Evolutionary conservation across 2,329 filamentous ascomycete genomes (phyloP).

Genomic region (Orbilia brochopaga): DNA sequence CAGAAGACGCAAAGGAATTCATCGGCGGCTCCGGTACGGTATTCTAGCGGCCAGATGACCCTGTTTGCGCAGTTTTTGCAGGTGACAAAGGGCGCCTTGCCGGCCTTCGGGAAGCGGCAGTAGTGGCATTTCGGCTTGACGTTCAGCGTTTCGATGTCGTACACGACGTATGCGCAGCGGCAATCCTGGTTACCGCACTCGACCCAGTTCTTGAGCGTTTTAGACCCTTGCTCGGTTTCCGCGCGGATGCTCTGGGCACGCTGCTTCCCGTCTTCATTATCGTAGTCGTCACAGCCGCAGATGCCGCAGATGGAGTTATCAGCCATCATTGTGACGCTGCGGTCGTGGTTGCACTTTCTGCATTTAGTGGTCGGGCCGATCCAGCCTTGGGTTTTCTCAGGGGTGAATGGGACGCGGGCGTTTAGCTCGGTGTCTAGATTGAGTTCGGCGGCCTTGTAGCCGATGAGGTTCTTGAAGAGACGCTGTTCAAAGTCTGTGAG

Average conservation of each 20-base stretch:
- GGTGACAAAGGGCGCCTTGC: slow-evolving; percentile 59
- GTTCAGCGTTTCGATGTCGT: slow-evolving; percentile 59
- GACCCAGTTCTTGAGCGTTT: slow-evolving; percentile 60
- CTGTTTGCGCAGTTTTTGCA: slow-evolving; percentile 61
- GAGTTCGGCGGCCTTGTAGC: slow-evolving; percentile 61
- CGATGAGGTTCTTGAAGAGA: slow-evolving; percentile 61
- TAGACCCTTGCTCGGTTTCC: slow-evolving; percentile 56
- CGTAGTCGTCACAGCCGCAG: slow-evolving; percentile 56
- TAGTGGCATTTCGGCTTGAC: slow-evolving; percentile 63
- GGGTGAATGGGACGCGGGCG: slow-evolving; percentile 61
- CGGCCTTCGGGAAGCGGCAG: slow-evolving; percentile 57
- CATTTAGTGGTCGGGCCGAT: slow-evolving; percentile 61
- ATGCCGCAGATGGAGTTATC: slow-evolving; percentile 59
- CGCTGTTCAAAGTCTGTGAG: slow-evolving; percentile 58
- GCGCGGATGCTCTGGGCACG: slow-evolving; percentile 33
- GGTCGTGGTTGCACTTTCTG: slow-evolving; percentile 59
- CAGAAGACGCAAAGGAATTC: slow-evolving; percentile 61
- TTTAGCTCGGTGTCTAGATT: slow-evolving; percentile 61
- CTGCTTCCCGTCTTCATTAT: slow-evolving; percentile 53
- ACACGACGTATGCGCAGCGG: slow-evolving; percentile 63
- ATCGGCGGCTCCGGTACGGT: slow-evolving; percentile 58
- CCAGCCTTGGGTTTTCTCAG: slow-evolving; percentile 59
- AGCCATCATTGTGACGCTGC: slow-evolving; percentile 63
- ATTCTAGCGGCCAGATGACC: slow-evolving; percentile 62
- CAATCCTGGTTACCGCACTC: slow-evolving; percentile 61